Evolutionary conservation across 306 rosid genomes (phyloP).

Genomic region (Heteromeles arbutifolia): DNA sequence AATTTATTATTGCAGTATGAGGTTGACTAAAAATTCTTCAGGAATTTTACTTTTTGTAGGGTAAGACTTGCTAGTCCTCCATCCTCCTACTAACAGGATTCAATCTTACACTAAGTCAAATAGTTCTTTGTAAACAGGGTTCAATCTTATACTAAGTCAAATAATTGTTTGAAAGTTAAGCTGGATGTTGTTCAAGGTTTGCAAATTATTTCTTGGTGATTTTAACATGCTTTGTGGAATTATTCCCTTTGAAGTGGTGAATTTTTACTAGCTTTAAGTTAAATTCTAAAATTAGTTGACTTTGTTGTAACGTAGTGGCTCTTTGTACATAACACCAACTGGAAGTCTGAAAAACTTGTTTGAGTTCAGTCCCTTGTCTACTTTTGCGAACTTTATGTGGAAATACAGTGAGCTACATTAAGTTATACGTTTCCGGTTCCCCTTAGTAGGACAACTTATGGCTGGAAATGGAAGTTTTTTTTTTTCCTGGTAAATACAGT

Average conservation of each 20-base stretch:
- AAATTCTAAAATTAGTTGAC: background rate
- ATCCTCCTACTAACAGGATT: background rate
- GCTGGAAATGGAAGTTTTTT: background rate
- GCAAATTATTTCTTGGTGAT: background rate
- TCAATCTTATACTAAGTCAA: background rate
- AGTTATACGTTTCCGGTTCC: background rate
- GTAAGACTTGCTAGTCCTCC: background rate
- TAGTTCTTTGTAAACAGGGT: background rate
- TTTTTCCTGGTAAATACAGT: background rate
- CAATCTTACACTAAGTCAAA: background rate
- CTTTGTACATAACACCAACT: background rate
- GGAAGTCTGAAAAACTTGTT: background rate
- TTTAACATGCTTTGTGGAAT: background rate
- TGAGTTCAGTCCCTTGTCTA: background rate
- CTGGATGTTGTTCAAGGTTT: background rate
- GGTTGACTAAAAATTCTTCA: background rate
- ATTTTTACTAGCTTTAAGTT: background rate
- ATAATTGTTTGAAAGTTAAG: background rate
- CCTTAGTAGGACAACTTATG: background rate
- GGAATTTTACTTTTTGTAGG: background rate
- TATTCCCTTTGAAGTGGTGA: background rate
- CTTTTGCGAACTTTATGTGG: background rate
- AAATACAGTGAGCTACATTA: background rate
- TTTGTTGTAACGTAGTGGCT: background rate
- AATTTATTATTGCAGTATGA: background rate